Conservation (phyloP, 1,284 basidiomycete genomes). For the Fomitopsis betulina region DNA sequence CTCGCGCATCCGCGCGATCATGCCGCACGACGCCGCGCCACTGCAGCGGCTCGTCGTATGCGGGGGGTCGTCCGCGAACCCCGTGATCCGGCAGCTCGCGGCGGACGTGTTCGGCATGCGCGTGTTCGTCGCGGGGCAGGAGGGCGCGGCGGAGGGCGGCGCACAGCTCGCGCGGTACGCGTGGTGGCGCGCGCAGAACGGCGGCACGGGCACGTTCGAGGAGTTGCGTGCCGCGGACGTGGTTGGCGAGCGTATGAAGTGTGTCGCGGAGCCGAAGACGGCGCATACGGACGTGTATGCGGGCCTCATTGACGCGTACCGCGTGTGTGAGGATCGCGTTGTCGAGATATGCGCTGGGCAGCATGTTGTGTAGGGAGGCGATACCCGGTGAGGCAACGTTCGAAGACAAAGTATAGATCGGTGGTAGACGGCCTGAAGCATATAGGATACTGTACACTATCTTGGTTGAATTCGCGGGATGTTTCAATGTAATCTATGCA, state of each 20-base stretch:
- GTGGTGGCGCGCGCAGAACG: constrained; percentile 54
- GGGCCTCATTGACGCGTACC: constrained; percentile 31
- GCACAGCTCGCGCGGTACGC: constrained; percentile 66
- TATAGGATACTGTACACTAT: neutral
- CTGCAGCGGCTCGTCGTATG: constrained; percentile 73
- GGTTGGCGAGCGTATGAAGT: constrained; percentile 43
- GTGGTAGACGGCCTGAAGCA: neutral
- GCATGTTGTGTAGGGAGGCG: neutral
- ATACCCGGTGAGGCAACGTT: no score
- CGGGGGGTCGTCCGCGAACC: constrained; percentile 78
- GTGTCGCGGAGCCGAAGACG: constrained; percentile 54
- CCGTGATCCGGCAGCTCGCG: constrained; percentile 68
- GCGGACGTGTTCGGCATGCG: constrained; percentile 78
- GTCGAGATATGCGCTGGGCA: constrained; percentile 23
- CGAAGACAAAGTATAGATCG: no score
- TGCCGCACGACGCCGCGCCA: constrained; percentile 52
- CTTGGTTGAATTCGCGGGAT: neutral
- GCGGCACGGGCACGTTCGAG: constrained; percentile 50
- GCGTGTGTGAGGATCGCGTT: constrained; percentile 36
- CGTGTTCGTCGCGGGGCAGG: constrained; percentile 63
- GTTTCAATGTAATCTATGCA: neutral
- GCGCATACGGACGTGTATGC: constrained; percentile 28
- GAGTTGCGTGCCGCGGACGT: constrained; percentile 51
- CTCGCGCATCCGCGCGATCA: constrained; percentile 63
- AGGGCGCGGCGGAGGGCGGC: constrained; percentile 70